phyloP scores from a whole-genome alignment of 2,329 filamentous ascomycete genomes.

The Nemania abortiva region DNA sequence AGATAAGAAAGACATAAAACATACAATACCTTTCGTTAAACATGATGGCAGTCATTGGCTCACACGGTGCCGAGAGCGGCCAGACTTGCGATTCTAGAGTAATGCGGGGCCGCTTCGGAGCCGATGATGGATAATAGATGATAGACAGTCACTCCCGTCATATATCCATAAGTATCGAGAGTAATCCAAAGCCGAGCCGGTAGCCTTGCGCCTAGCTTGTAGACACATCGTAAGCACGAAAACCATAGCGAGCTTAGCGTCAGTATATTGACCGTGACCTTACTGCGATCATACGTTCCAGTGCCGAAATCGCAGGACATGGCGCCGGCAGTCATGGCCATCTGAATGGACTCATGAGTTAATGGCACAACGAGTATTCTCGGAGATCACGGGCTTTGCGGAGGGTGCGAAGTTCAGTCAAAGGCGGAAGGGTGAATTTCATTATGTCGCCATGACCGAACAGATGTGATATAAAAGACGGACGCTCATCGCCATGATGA shows the following conservation, averaged over 20 bases:
- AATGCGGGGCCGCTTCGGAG: not conserved
- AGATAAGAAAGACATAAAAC: no score
- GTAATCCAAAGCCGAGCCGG: constrained; percentile 13
- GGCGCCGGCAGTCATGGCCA: no score
- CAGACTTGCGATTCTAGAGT: not conserved
- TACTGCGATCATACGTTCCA: not conserved
- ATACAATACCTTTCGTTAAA: no score
- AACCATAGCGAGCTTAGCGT: not conserved
- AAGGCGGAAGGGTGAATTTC: not conserved
- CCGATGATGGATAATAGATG: not conserved
- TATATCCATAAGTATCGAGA: not conserved
- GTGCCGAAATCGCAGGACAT: no score
- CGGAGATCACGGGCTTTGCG: not conserved
- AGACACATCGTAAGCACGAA: not conserved
- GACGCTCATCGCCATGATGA: not conserved
- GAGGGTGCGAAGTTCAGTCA: not conserved
- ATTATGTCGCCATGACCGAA: not conserved
- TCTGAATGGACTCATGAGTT: not conserved
- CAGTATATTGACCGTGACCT: not conserved
- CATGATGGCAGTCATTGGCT: not conserved
- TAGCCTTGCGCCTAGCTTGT: not conserved
- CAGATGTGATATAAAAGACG: constrained; percentile 6
- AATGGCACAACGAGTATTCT: not conserved
- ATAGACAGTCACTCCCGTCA: not conserved
- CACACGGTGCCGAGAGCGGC: not conserved